Evolutionary conservation across 495 filamentous ascomycete genomes (phyloP).

Genomic region (Neurospora intermedia): DNA sequence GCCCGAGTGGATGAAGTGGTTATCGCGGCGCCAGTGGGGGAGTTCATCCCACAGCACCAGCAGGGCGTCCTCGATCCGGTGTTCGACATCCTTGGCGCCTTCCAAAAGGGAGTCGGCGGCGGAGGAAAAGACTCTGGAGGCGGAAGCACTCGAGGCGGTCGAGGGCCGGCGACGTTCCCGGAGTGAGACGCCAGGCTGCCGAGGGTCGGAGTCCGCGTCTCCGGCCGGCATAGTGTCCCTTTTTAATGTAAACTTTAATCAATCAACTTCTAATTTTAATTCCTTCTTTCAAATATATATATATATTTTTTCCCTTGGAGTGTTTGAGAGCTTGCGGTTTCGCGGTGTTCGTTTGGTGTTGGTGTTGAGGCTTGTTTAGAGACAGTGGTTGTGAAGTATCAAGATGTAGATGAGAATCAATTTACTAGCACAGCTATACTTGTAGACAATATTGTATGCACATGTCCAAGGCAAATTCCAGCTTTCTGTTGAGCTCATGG

Average conservation of each 20-base stretch:
- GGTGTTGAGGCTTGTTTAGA: no score
- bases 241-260: no score
- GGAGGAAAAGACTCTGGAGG: slow-evolving; percentile 14
- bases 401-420: neutral
- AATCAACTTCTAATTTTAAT: no score
- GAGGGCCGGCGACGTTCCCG: slow-evolving; percentile 1
- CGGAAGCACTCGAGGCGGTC: neutral
- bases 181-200: neutral
- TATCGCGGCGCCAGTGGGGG: slow-evolving; percentile 35
- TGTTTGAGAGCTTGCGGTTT: no score
- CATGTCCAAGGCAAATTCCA: neutral
- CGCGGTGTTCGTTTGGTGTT: no score
- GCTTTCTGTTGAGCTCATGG: neutral
- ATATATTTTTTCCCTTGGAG: no score
- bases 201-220: neutral
- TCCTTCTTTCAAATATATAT: no score
- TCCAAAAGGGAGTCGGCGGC: slow-evolving; percentile 22
- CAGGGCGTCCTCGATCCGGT: slow-evolving; percentile 17
- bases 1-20: slow-evolving; percentile 31
- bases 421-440: neutral
- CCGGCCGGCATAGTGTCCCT: neutral
- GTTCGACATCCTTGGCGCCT: slow-evolving; percentile 15
- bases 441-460: neutral
- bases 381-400: neutral
- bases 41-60: slow-evolving; percentile 34